These are phyloP conservation scores for Schrenkiella parvula DNA, from an alignment of 345 rosid genomes.

Conservation along the genomic window DNA sequence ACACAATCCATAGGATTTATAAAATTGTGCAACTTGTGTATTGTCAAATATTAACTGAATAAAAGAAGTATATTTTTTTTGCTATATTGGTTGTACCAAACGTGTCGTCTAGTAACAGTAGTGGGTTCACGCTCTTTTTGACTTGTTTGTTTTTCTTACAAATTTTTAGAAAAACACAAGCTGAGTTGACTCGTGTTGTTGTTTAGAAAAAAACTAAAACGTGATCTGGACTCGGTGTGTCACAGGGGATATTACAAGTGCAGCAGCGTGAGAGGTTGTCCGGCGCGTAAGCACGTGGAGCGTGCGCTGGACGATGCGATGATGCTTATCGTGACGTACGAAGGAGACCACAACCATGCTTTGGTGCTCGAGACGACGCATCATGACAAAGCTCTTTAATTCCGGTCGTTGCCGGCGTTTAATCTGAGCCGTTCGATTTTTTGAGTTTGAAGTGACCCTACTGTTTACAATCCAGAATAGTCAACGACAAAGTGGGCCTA, in stretches of 20 bases:
- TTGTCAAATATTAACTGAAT: constrained; percentile 18
- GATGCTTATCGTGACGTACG: constrained; percentile 84
- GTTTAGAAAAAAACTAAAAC: not conserved
- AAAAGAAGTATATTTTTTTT: not conserved
- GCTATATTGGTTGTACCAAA: constrained; percentile 26
- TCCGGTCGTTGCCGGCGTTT: not conserved
- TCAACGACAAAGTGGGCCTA: constrained; percentile 31
- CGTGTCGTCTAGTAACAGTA: constrained; percentile 26
- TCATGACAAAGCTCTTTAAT: constrained; percentile 36
- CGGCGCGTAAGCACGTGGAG: constrained; percentile 95
- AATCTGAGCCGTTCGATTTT: constrained; percentile 6
- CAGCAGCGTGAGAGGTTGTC: constrained; percentile 83
- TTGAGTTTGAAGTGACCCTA: constrained; percentile 7
- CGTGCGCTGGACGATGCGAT: constrained; percentile 69
- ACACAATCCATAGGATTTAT: not conserved
- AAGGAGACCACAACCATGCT: constrained; percentile 77
- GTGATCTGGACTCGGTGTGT: not conserved
- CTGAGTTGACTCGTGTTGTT: not conserved
- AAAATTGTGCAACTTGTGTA: constrained; percentile 2
- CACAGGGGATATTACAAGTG: constrained; percentile 91
- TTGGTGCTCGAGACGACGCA: constrained; percentile 50
- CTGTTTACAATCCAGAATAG: constrained; percentile 11
- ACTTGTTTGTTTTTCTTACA: constrained; percentile 1
- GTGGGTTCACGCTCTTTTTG: constrained; percentile 24
- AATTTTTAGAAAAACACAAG: not conserved